Base-by-base conservation (phyloP, 2,329 filamentous ascomycete genomes). In the Diplodia corticola region DNA sequence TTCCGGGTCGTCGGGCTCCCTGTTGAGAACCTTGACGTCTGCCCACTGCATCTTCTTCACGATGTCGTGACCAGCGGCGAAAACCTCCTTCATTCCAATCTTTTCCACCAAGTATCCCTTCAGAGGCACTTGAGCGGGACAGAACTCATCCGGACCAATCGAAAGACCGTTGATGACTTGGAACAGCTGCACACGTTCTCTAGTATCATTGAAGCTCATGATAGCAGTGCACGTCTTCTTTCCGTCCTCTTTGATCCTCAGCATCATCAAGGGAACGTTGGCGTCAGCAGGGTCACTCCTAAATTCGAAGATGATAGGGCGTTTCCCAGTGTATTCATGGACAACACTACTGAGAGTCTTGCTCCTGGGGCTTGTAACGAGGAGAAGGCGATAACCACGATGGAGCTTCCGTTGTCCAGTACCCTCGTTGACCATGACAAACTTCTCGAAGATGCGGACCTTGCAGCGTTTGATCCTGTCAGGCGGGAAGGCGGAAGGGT, bases 321-420 rank as follows among this genome's bases (percentile, higher is more conserved):
- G 79, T 22, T 85, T 84, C 4, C 88, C 85, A 15, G 85, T 81
- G 53, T 93, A 85, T 15, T 85, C 81, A 73, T 95, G 91, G 67
- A 88, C 89, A 61, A 95, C 85, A 50, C 88, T 90, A 73, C 90
- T 93, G 40, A 96, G 80, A 0, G 90, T 91, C 74, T 93, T 92
- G 61, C 88, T 91, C 68, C 86, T 88, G 2, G 91, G 86, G 9
- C 90, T 90, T 0, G 93, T 96, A 37, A 93, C 86, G 17, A 96
- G 84, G 9, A 90, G 86, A 54, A 97, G 80, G 24, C 93, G 87
- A 79, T 90, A 95, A 0, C 93, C 93, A 49, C 89, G 86, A 75
- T 97, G 93, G 72, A 89, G 86, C 65, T 82, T 87, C 50, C 92
- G 87, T 55, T 85, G 86, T 0, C 91, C 92, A 0, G 87, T 89